Percentiles rank a stretch among this genome's conserved stretches.
Evolutionary conservation across 75 land plant species (phyloP).

Genomic region (Sequoiadendron giganteum): DNA sequence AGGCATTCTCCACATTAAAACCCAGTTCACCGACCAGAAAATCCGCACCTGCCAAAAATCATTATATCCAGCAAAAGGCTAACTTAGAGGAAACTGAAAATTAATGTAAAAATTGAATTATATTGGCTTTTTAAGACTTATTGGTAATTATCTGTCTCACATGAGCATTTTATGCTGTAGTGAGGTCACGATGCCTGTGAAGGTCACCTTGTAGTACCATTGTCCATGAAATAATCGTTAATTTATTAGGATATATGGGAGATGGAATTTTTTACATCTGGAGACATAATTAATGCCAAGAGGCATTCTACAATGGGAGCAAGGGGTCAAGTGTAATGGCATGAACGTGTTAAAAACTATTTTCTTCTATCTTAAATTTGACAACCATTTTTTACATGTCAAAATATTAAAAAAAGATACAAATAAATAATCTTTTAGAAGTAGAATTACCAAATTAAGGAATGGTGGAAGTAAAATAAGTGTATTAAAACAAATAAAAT

Average conservation of each 20-base stretch:
- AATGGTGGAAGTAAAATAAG: too few relatives aligned
- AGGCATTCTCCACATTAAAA: constrained; percentile 45
- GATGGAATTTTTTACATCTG: background rate
- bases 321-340: too few relatives aligned
- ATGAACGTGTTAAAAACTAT: too few relatives aligned
- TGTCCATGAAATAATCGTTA: background rate
- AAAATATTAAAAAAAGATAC: too few relatives aligned
- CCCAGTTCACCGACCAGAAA: constrained; percentile 84
- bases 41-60: constrained; percentile 71
- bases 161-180: background rate
- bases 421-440: too few relatives aligned
- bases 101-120: background rate
- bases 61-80: background rate
- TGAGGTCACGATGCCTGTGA: background rate
- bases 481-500: too few relatives aligned
- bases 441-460: too few relatives aligned
- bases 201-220: background rate
- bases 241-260: background rate
- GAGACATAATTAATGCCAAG: background rate
- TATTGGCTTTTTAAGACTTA: background rate
- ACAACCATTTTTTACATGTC: too few relatives aligned
- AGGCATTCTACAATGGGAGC: too few relatives aligned
- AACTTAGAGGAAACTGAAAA: background rate
- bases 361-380: too few relatives aligned
- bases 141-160: background rate